These are phyloP conservation scores for Wickerhamomyces chambardii DNA, from an alignment of 805 yeast species.

Conservation along the genomic window DNA sequence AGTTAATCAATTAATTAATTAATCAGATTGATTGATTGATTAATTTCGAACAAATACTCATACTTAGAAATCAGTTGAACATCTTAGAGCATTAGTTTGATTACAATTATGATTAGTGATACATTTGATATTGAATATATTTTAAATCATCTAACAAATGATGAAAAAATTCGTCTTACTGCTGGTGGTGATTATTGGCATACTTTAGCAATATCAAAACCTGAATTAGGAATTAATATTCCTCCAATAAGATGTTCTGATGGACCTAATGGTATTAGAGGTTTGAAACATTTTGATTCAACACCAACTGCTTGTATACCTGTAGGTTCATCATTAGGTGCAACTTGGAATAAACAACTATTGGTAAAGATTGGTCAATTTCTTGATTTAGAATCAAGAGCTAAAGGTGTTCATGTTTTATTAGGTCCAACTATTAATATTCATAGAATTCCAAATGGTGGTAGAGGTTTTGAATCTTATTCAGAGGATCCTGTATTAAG, in stretches of 20 bases:
- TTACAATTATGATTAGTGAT: neutral
- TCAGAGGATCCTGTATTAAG: constrained; percentile 47
- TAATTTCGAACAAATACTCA: too few species aligned
- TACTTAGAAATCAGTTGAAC: too few species aligned
- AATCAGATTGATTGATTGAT: too few species aligned
- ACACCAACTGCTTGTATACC: constrained; percentile 49
- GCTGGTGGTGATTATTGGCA: constrained; percentile 41
- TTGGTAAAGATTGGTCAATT: constrained; percentile 35
- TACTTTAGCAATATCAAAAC: constrained; percentile 23
- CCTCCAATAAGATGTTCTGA: constrained; percentile 39
- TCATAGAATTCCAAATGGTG: constrained; percentile 48
- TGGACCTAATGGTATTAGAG: constrained; percentile 58
- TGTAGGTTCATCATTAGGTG: constrained; percentile 47
- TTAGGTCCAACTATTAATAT: constrained; percentile 42
- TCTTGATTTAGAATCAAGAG: constrained; percentile 44
- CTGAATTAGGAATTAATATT: constrained; percentile 18
- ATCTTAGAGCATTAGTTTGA: too few species aligned
- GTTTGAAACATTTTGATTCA: constrained; percentile 39
- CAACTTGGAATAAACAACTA: constrained; percentile 43
- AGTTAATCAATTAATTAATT: too few species aligned
- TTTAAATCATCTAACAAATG: constrained; percentile 4
- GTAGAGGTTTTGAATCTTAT: constrained; percentile 52
- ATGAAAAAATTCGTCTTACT: constrained; percentile 13
- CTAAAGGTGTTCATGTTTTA: constrained; percentile 40
- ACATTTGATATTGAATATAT: constrained; percentile 5